Evolutionary conservation across 345 rosid genomes (phyloP).

Genomic region (Trapa incisa): DNA sequence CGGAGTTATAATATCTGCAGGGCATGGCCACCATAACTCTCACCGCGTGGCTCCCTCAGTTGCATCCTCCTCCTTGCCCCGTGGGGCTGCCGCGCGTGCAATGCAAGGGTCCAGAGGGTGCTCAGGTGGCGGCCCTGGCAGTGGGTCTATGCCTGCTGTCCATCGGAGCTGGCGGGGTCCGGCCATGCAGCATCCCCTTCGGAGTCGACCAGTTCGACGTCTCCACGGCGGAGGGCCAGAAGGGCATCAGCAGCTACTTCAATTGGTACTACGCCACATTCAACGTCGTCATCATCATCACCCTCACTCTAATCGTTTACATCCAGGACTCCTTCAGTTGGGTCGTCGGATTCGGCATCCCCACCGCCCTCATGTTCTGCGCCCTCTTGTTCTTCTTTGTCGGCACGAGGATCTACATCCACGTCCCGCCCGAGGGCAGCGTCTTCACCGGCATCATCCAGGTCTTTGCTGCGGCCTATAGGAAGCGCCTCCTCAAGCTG

Average conservation of each 20-base stretch:
- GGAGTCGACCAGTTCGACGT: conserved; percentile 72
- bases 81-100: conserved; percentile 4
- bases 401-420: conserved; percentile 50
- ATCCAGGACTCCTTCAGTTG: conserved; percentile 69
- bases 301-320: conserved; percentile 50
- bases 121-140: conserved; percentile 35
- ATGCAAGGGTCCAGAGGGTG: conserved; percentile 21
- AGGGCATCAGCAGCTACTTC: conserved; percentile 55
- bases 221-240: conserved; percentile 49
- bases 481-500: conserved; percentile 27
- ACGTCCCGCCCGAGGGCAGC: conserved; percentile 56
- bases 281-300: conserved; percentile 39
- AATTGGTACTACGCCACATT: conserved; percentile 61
- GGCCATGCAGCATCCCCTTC: conserved; percentile 74
- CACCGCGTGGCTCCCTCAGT: conserved; percentile 55
- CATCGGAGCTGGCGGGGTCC: conserved; percentile 60
- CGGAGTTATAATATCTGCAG: conserved; percentile 14
- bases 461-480: conserved; percentile 42
- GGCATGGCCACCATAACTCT: conserved; percentile 61
- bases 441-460: conserved; percentile 37
- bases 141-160: conserved; percentile 37
- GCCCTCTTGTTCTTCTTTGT: conserved; percentile 40
- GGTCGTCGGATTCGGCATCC: conserved; percentile 66
- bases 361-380: conserved; percentile 38
- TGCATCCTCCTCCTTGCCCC: conserved; percentile 54